These are phyloP conservation scores for Thelonectria rubi DNA, from an alignment of 2,329 filamentous ascomycete species.

Conservation along the genomic window DNA sequence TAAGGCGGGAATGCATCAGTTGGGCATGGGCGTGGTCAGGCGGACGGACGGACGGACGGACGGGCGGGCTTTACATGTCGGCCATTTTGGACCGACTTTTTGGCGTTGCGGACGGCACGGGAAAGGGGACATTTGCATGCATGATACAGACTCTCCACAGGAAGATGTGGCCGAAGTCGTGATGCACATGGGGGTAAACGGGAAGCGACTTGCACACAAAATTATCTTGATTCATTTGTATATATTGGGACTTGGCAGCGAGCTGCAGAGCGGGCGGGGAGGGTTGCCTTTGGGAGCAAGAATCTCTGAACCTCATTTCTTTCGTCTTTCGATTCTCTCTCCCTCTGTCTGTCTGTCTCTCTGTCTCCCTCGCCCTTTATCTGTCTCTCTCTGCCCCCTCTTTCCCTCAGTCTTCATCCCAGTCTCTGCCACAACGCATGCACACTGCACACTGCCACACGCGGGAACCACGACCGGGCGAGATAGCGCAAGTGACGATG, in stretches of 20 bases:
- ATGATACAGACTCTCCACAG: conserved; percentile 7
- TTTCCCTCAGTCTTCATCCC: too few relatives aligned
- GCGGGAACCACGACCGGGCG: conserved; percentile 23
- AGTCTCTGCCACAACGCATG: too few relatives aligned
- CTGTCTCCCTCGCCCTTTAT: too few relatives aligned
- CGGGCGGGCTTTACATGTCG: not conserved
- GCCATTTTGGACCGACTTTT: conserved; percentile 11
- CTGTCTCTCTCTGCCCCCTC: too few relatives aligned
- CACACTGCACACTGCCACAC: not conserved
- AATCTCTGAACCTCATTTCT: too few relatives aligned
- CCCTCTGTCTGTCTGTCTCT: too few relatives aligned
- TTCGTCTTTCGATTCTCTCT: too few relatives aligned
- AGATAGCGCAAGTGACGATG: conserved; percentile 40
- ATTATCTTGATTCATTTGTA: conserved; percentile 7
- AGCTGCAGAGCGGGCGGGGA: too few relatives aligned
- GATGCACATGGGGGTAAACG: not conserved
- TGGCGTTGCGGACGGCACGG: conserved; percentile 12
- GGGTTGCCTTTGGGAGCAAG: too few relatives aligned
- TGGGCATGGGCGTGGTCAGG: not conserved
- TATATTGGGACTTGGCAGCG: too few relatives aligned
- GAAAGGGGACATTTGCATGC: conserved; percentile 6
- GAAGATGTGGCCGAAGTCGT: not conserved
- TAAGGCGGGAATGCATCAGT: conserved; percentile 26
- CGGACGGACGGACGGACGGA: not conserved
- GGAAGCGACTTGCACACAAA: not conserved